Evolutionary conservation across 2,329 filamentous ascomycete genomes (phyloP), one percentile per base, ranked within the genome.

Genomic region (Neonectria ditissima): DNA sequence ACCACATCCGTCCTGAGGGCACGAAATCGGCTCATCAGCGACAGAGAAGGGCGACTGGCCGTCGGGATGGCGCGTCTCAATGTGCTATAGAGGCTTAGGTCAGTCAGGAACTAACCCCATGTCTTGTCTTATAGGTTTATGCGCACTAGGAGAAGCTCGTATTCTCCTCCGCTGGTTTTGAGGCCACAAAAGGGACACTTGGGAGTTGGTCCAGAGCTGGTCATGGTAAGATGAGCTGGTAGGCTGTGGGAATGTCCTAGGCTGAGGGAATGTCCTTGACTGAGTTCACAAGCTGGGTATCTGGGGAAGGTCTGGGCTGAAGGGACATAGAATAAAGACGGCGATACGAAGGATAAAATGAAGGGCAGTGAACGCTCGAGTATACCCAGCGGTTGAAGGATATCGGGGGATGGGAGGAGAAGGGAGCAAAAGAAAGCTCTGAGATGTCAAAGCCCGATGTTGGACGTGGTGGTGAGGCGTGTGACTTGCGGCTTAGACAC

Each of bases 1-100:
- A 32, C 85, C 86, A 72, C 90, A 92, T 22, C 82, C 84, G 16
- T 86, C 82, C 26, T 70, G 63, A 2, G 70, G 70, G 48, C 72
- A 74, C 28, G 59, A 22, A 4, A 69, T 55, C 1, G 65, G 28
- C 3, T 67, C 64, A 8, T 66, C 55, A n/a, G 48, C 28, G 26
- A 53, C 43, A 11, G 52, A 55, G 26, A 67, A 68, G 34, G 66
- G 55, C 10, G 67, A 56, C 6, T 65, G 58, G 41, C 61, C 63
- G 22, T 73, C 71, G 41, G 72, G 68, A 52, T 77, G 73, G 24
- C 66, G 68, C 37, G 64, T 68, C 57, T 75, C 74, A 47, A 77
- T 69, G 53, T 77, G 75, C 74, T 77, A 48, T 34, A 45, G 55
- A 58, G 22, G 51, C 41, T 41, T 28, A 55, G 18, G 50, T 72